Evolutionary conservation across 1,284 basidiomycete genomes (phyloP).

Genomic region (Tilletia indica): DNA sequence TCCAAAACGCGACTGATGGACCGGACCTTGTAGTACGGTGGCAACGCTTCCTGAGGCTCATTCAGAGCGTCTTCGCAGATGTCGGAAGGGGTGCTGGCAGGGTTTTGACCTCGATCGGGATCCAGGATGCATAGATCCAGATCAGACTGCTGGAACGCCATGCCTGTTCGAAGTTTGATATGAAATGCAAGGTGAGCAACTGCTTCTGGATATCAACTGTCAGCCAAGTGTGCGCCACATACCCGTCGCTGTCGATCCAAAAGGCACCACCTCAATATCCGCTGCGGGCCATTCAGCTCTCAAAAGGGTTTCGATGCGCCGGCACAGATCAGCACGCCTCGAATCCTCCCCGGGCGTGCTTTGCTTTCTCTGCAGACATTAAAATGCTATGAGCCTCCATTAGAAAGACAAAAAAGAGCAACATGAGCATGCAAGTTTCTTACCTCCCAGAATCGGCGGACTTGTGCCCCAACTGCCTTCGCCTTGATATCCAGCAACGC

Average conservation of each 20-base stretch:
- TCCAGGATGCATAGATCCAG: slow-evolving; percentile 46
- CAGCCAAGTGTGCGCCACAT: neutral
- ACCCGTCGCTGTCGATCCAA: slow-evolving; percentile 46
- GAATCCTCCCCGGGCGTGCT: neutral
- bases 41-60: slow-evolving; percentile 26
- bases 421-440: neutral
- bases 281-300: slow-evolving; percentile 30
- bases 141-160: slow-evolving; percentile 36
- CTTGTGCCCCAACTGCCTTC: slow-evolving; percentile 27
- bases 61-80: slow-evolving; percentile 17
- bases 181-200: too few species aligned
- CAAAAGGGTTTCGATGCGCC: slow-evolving; percentile 32
- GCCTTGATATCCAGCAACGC: neutral
- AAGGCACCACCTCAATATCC: slow-evolving; percentile 34
- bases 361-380: slow-evolving; percentile 12
- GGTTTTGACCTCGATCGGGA: slow-evolving; percentile 32
- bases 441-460: slow-evolving; percentile 31
- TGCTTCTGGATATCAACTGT: too few species aligned
- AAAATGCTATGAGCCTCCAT: slow-evolving; percentile 1
- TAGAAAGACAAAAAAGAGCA: slow-evolving; percentile 14
- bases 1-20: slow-evolving; percentile 27
- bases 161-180: neutral
- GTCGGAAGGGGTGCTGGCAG: slow-evolving; percentile 30
- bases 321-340: neutral
- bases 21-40: slow-evolving; percentile 34